Evolutionary conservation across 2,329 filamentous ascomycete species (phyloP).

Genomic region (Pyrenophora seminiperda): DNA sequence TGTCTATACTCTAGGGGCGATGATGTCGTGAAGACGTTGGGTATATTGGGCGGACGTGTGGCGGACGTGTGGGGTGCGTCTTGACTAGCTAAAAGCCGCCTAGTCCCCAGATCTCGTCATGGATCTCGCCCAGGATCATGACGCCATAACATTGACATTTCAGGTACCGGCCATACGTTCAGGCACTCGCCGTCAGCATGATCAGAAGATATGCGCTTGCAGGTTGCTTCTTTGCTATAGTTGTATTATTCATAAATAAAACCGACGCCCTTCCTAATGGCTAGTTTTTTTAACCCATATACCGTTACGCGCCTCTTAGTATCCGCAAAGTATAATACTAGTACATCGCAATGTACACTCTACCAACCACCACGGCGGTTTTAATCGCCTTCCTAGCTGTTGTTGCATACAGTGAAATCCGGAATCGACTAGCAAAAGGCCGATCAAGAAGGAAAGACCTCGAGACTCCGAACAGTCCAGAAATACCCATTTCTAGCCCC

Average conservation of each 20-base stretch:
- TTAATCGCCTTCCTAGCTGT: conserved; percentile 27
- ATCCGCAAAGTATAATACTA: background rate
- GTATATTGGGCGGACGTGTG: background rate
- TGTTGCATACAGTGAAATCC: conserved; percentile 23
- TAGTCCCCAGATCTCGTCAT: conserved; percentile 10
- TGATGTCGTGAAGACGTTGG: background rate
- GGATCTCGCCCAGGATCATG: background rate
- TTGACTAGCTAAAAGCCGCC: conserved; percentile 2
- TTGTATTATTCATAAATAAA: background rate
- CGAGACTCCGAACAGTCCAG: conserved; percentile 20
- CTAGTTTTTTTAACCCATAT: background rate
- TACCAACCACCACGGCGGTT: conserved; percentile 29
- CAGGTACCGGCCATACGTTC: conserved; percentile 5
- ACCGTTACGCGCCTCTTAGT: background rate
- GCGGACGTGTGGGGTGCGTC: conserved; percentile 7
- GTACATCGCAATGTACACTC: conserved; percentile 21
- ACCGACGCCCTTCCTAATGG: background rate
- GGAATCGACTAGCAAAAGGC: conserved; percentile 21
- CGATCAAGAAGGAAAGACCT: conserved; percentile 23
- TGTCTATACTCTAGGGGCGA: background rate
- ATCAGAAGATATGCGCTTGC: background rate
- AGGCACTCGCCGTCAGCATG: conserved; percentile 7
- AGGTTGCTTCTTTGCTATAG: conserved; percentile 3
- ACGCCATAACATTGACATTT: conserved; percentile 5
- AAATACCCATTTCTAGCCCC: conserved; percentile 1